phyloP scores from a whole-genome alignment of 129 eudicot genomes.

The Rutidosis leptorrhynchoides region DNA sequence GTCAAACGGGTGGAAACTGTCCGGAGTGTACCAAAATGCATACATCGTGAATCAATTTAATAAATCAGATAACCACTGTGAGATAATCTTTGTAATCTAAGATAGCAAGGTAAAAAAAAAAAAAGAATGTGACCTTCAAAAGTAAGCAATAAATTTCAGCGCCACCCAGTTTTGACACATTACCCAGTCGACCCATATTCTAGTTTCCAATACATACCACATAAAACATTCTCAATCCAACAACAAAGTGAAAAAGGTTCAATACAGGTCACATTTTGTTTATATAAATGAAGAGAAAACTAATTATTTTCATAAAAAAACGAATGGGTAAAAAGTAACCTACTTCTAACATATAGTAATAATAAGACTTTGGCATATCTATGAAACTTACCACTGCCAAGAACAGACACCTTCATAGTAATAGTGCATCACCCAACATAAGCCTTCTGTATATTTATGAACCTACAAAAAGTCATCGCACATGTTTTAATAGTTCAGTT shows the following conservation, averaged over 20 bases:
- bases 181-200: neutral
- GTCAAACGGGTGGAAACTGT: neutral
- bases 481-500: neutral
- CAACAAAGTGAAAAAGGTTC: conserved; percentile 1
- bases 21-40: neutral
- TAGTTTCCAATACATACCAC: neutral
- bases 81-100: too few species aligned
- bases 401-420: conserved; percentile 99
- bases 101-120: too few species aligned
- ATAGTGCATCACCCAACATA: conserved; percentile 99
- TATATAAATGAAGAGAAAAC: too few species aligned
- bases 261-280: too few species aligned
- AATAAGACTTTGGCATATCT: neutral
- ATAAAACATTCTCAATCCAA: neutral
- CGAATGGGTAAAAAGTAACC: neutral
- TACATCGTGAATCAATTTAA: neutral
- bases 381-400: conserved; percentile 79
- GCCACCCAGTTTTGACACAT: neutral
- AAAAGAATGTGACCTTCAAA: neutral
- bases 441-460: conserved; percentile 73
- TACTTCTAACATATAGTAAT: too few species aligned
- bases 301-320: neutral
- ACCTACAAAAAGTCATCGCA: conserved; percentile 44
- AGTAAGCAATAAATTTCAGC: neutral
- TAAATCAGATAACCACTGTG: too few species aligned